Evolutionary conservation across 371 early-diverging fungal genomes (phyloP), one percentile per base, ranked within the genome.

Genomic region (Rhizopus delemar): DNA sequence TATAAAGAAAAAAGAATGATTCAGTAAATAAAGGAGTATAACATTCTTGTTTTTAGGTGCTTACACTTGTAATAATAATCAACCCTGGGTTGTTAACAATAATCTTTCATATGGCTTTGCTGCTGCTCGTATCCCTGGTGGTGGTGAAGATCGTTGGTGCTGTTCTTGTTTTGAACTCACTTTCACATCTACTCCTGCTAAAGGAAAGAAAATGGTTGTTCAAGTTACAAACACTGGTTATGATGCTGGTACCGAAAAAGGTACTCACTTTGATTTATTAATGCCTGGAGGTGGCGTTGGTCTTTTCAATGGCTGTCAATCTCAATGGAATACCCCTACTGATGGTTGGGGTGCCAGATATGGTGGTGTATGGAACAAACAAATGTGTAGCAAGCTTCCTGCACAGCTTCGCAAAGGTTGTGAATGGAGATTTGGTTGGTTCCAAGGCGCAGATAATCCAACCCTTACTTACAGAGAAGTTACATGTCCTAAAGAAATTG

Each of bases 221-320:
- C 78, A 78, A 50, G 61, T 71, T 8, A 76, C 75, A 11, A 78
- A 78, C 60, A 71, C 71, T 34, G 78, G 78, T 51, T 67, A 68
- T 41, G 78, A 78, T 43, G 43, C 69, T 2, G 67, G 67, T 15
- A 43, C 38, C 15, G 56, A 41, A 32, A 43, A 11, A 2, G 43
- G 43, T 13, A 22, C 7, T 3, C 71, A 76, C 46, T 78, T 78
- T 56, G 78, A 78, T 57, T 45, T 78, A 29, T 71, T 68, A 15
- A 62, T 78, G 9, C 78, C 78, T 46, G 78, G 78, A n/a, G 77
- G 77, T 29, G 78, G 78, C 38, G 71, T 78, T 29, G 78, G 78
- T 52, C 46, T 69, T 8, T 78, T 67, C 56, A 70, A 76, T 45
- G 78, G 74, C 12, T 78, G 78, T 29, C 32, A 53, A 41, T 41